A percentile compares a stretch with the other conserved stretches of the same genome.
These are phyloP conservation scores for Quercus lobata DNA, from an alignment of 331 rosid species.

Conservation along the genomic window DNA sequence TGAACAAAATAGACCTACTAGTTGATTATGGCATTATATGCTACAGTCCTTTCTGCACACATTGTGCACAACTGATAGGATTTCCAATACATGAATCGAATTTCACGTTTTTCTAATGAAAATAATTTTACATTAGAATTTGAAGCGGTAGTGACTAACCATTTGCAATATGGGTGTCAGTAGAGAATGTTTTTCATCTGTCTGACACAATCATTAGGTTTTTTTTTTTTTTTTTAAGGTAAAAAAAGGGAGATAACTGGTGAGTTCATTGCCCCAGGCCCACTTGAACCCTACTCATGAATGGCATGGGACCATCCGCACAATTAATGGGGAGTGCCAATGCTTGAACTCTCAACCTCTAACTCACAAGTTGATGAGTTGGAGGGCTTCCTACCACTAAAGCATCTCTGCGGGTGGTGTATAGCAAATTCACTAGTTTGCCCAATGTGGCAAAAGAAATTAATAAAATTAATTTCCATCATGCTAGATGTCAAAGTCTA, in stretches of 20 bases:
- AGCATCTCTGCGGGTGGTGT: too few relatives aligned
- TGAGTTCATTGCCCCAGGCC: too few relatives aligned
- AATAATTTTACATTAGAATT: not conserved
- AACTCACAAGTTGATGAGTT: too few relatives aligned
- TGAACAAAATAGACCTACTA: not conserved
- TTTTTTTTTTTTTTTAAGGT: too few relatives aligned
- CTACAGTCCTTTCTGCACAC: not conserved
- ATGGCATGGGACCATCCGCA: too few relatives aligned
- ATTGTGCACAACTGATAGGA: not conserved
- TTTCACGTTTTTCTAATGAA: not conserved
- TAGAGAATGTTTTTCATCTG: not conserved
- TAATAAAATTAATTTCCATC: not conserved
- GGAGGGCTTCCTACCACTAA: too few relatives aligned
- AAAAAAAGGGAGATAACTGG: too few relatives aligned
- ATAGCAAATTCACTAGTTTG: too few relatives aligned
- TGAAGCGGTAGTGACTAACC: not conserved
- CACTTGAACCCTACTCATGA: too few relatives aligned
- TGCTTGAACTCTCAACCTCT: too few relatives aligned
- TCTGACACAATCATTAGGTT: not conserved
- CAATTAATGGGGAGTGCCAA: too few relatives aligned
- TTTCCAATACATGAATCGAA: not conserved
- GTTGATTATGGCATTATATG: not conserved
- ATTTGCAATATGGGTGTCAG: not conserved
- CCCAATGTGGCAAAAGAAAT: not conserved
- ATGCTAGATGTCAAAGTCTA: not conserved